A percentile compares a stretch with the other conserved stretches of the same genome.
Conservation (phyloP, 371 early-diverging fungal genomes). For the Mortierella sp. region DNA sequence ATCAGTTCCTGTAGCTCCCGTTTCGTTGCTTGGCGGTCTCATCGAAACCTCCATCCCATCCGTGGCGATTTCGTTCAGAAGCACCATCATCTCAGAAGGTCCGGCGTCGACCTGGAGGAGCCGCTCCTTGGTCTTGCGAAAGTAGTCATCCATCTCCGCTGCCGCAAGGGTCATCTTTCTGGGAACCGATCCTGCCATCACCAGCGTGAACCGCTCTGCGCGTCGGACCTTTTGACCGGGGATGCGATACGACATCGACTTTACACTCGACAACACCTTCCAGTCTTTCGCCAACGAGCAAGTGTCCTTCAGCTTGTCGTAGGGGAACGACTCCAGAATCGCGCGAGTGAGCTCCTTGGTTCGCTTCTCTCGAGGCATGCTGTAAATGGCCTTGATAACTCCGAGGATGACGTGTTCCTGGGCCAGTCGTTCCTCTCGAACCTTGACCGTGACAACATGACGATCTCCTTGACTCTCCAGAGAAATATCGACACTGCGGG, state of each 20-base stretch:
- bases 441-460: not conserved
- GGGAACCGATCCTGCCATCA: slow-evolving; percentile 43
- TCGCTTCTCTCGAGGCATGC: slow-evolving; percentile 24
- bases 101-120: slow-evolving; percentile 23
- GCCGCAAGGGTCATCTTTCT: slow-evolving; percentile 31
- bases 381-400: slow-evolving; percentile 40
- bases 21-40: slow-evolving; percentile 7
- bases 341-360: slow-evolving; percentile 26
- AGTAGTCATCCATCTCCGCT: slow-evolving; percentile 16
- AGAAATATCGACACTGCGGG: not conserved
- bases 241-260: slow-evolving; percentile 26
- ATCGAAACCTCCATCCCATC: slow-evolving; percentile 31
- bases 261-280: slow-evolving; percentile 29
- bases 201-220: slow-evolving; percentile 33
- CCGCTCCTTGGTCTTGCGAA: slow-evolving; percentile 8
- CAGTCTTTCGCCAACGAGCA: slow-evolving; percentile 37
- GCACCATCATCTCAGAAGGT: slow-evolving; percentile 42
- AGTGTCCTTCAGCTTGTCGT: slow-evolving; percentile 10
- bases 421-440: slow-evolving; percentile 24
- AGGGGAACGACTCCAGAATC: slow-evolving; percentile 22
- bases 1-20: not conserved
- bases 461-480: not conserved
- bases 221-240: slow-evolving; percentile 43
- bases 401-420: slow-evolving; percentile 29
- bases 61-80: slow-evolving; percentile 31